phyloP scores from a whole-genome alignment of 164 flowering plant species.

The Saururus chinensis region DNA sequence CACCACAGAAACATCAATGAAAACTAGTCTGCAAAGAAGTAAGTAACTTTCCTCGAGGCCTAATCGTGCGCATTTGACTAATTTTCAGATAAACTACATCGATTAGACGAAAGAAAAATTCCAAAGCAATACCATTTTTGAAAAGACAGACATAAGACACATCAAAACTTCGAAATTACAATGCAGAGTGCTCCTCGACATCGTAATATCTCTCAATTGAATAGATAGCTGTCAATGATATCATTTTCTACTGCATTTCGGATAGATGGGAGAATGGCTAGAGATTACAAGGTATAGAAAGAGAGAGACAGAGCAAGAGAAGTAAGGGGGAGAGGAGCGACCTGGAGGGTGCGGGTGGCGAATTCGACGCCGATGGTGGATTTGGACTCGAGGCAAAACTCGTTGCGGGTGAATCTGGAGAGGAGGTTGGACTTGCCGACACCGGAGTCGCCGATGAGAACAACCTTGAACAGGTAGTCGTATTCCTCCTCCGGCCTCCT shows the following conservation, averaged over 20 bases:
- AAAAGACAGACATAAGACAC: not conserved
- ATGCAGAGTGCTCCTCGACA: too few species aligned
- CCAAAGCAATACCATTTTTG: not conserved
- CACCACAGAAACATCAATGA: too few species aligned
- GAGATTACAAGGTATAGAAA: not conserved
- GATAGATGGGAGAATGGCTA: not conserved
- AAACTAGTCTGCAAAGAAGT: too few species aligned
- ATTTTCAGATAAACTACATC: too few species aligned
- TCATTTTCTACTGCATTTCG: too few species aligned
- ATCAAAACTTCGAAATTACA: not conserved
- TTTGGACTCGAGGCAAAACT: slow-evolving; percentile 65
- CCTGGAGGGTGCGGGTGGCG: slow-evolving; percentile 68
- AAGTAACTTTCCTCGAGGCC: too few species aligned
- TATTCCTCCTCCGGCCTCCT: slow-evolving; percentile 51
- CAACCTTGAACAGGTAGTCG: slow-evolving; percentile 57
- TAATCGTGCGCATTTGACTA: too few species aligned
- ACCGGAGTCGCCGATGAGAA: slow-evolving; percentile 16
- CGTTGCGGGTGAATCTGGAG: slow-evolving; percentile 35
- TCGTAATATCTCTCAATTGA: too few species aligned
- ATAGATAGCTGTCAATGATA: too few species aligned
- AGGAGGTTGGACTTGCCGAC: slow-evolving; percentile 15
- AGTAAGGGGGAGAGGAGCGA: slow-evolving; percentile 8
- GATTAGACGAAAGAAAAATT: too few species aligned
- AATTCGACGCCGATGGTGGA: slow-evolving; percentile 77
- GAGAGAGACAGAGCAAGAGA: not conserved